Conservation (phyloP, 2,329 filamentous ascomycete species). For the Xylariaceae sp. region DNA sequence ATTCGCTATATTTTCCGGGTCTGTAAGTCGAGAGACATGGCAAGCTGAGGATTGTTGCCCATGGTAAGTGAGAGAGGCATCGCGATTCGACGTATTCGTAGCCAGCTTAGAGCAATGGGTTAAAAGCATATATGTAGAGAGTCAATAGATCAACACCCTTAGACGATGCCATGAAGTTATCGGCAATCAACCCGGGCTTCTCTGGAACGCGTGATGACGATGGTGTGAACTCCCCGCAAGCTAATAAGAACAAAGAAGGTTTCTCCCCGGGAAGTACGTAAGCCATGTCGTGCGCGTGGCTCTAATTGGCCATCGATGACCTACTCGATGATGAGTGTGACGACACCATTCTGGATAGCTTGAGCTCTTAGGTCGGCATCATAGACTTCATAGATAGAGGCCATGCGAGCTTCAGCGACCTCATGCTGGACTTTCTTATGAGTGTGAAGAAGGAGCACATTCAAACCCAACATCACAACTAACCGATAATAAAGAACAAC, state of each 20-base stretch:
- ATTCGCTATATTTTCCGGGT: neutral
- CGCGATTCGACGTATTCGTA: no score
- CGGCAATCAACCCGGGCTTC: no score
- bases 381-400: constrained; percentile 3
- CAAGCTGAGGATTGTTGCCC: neutral
- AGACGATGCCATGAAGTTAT: no score
- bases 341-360: constrained; percentile 26
- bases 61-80: neutral
- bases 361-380: neutral
- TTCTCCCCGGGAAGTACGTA: neutral
- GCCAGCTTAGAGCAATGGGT: no score
- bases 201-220: no score
- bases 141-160: no score
- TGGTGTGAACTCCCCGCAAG: neutral
- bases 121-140: no score
- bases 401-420: neutral
- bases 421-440: neutral
- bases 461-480: no score
- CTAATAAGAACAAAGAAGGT: neutral
- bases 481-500: neutral
- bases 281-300: neutral
- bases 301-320: neutral
- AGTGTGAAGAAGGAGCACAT: neutral
- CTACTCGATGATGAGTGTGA: constrained; percentile 22
- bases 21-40: neutral